These are phyloP conservation scores for Backusella macrospora DNA, from an alignment of 192 early-diverging fungal genomes.

Conservation along the genomic window DNA sequence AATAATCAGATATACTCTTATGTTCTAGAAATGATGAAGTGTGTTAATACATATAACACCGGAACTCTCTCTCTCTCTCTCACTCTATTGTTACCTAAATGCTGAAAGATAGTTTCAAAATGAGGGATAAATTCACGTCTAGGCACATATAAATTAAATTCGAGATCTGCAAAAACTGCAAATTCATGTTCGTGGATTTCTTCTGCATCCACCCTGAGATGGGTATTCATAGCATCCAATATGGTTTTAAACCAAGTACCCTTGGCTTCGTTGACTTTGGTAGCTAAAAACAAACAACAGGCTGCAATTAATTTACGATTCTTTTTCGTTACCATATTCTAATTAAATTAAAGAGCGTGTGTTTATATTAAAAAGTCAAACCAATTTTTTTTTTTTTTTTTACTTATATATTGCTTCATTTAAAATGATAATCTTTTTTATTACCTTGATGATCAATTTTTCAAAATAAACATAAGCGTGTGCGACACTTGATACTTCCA, in stretches of 20 bases:
- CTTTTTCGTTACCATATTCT: constrained; percentile 68
- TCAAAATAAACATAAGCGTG: constrained; percentile 94
- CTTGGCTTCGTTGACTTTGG: constrained; percentile 88
- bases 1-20: constrained; percentile 27
- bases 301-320: constrained; percentile 78
- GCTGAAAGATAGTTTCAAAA: constrained; percentile 79
- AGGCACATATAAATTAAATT: constrained; percentile 90
- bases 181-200: constrained; percentile 91
- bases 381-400: neutral
- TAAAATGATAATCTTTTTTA: constrained; percentile 22
- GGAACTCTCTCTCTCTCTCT: neutral
- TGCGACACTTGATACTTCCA: constrained; percentile 90
- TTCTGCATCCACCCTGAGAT: constrained; percentile 74
- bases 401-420: too few species aligned
- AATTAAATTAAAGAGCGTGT: neutral
- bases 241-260: constrained; percentile 63
- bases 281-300: constrained; percentile 79
- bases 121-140: constrained; percentile 91
- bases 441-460: constrained; percentile 85
- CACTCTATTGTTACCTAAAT: constrained; percentile 42
- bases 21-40: constrained; percentile 22
- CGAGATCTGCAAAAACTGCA: constrained; percentile 85
- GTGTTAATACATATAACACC: neutral
- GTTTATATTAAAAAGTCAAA: too few species aligned
- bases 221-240: constrained; percentile 68